Evolutionary conservation across 2,329 filamentous ascomycete genomes (phyloP).

Genomic region (Sphaerulina musiva): DNA sequence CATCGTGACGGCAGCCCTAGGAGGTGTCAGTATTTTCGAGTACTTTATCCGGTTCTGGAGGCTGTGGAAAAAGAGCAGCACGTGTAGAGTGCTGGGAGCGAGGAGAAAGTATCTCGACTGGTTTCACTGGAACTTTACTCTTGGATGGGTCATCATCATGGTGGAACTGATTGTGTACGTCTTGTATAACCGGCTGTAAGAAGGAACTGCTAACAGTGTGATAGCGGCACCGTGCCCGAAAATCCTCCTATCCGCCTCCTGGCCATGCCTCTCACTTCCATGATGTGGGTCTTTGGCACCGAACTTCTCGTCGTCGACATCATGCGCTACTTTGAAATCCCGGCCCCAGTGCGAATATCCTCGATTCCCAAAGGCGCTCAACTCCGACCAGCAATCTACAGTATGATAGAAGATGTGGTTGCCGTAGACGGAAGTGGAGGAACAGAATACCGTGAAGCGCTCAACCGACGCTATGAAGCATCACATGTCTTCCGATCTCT

Average conservation of each 20-base stretch:
- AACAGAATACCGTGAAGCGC: slow-evolving; percentile 47
- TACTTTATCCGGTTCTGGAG: slow-evolving; percentile 47
- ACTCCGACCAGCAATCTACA: slow-evolving; percentile 50
- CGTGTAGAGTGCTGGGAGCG: slow-evolving; percentile 47
- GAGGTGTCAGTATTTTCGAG: slow-evolving; percentile 50
- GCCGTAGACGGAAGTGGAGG: slow-evolving; percentile 50
- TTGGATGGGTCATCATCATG: slow-evolving; percentile 52
- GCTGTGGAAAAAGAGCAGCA: slow-evolving; percentile 48
- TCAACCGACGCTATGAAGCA: slow-evolving; percentile 49
- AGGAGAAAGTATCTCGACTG: slow-evolving; percentile 45
- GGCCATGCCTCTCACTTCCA: slow-evolving; percentile 47
- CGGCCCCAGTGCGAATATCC: slow-evolving; percentile 47
- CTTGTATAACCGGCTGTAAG: background rate
- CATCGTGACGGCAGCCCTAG: slow-evolving; percentile 49
- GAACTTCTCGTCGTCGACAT: slow-evolving; percentile 47
- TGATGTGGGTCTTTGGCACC: slow-evolving; percentile 48
- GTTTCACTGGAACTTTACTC: slow-evolving; percentile 53
- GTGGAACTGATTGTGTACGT: slow-evolving; percentile 49
- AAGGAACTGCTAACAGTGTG: slow-evolving; percentile 15
- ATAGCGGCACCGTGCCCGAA: slow-evolving; percentile 41
- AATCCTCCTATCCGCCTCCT: slow-evolving; percentile 49
- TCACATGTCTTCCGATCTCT: slow-evolving; percentile 49
- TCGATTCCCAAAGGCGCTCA: slow-evolving; percentile 47
- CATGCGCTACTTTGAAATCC: slow-evolving; percentile 41
- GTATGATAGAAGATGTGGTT: slow-evolving; percentile 49